Base-by-base conservation (phyloP, 768 basidiomycete genomes). In the Sporobolomyces phaffii region DNA sequence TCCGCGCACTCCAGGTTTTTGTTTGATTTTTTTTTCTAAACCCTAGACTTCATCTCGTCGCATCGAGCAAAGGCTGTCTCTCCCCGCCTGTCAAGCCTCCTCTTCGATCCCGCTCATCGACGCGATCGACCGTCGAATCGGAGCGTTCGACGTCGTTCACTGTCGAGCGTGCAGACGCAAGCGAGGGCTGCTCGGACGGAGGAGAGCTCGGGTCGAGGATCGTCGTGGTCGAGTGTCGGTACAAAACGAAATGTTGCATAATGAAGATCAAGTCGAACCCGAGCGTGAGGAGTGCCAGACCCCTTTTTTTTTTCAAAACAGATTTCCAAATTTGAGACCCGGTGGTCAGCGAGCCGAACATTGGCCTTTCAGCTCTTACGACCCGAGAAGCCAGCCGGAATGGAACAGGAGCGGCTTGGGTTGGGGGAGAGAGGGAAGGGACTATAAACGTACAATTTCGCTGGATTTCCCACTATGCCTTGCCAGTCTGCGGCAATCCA, bases 221-320 rank as follows among this genome's bases (percentile, higher is more conserved):
- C 6, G 41, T 58, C 56, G 41, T 31, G 22, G n/a, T 47, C 33
- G 29, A 29, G 60, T 11, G 26, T 50, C 69, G 65, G 54, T 77
- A 78, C 9, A 78, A 65, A 20, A 77, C 61, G 65, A 72, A 78
- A 60, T 78, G 78, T 70, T 78, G 78, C 1, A 75, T 24, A 22
- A 78, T 49, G 68, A 77, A 78, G 47, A 77, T 31, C 15, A 60
- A 1, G 70, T 77, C 75, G 75, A 78, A 78, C 26, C 51, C 50
- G 48, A 77, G 72, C 1, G 76, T 62, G 36, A 77, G 70, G 38
- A 77, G 36, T 5, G 70, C 66, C 28, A 77, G 58, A 15, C 75
- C 76, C 18, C 76, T 77, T 61, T 11, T 9, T 5, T 15, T 17
- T 6, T 33, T 33, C 8, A 57, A 53, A 29, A 22, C 24, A 40